Evolutionary conservation across 2,329 filamentous ascomycete genomes (phyloP), one percentile per base, ranked within the genome.

Genomic region (Pseudogymnoascus sp.): DNA sequence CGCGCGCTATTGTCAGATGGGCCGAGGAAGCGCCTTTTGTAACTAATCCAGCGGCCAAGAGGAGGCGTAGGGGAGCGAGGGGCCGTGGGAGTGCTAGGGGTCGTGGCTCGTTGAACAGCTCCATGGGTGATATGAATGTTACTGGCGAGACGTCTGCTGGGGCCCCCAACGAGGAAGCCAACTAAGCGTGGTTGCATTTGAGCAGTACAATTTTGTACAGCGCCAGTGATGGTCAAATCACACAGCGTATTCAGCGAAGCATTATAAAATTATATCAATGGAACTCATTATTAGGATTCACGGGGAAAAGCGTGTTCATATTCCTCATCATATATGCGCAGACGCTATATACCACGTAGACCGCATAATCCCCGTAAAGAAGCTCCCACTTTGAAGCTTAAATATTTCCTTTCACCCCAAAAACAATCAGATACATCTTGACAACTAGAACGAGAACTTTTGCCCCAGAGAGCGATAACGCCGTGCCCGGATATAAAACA

Each of bases 1-100:
- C 89, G 0, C 80, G 84, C 57, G 81, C 82, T 15, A 83, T 93
- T 62, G 82, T 85, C 0, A 75, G 82, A 41, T 94, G 90, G 89
- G 81, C 93, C 20, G 74, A 75, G 57, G 79, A 86, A 62, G 84
- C 82, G 0, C 83, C 82, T 20, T 60, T 70, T 47, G 11, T 53
- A 28, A 47, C 14, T 9, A 47, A 47, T 28, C 6, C 22, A 9
- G 22, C 7, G 14, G 25, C 22, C 5, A 53, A 8, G 28, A 53
- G 18, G 4, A 33, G 6, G n/a, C 47, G 47, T 33, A 53, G 33
- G 14, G 11, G 25, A 30, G 8, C 22, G 9, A 53, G 9, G 25
- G 43, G 43, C 5, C 9, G n/a, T 18, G n/a, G 43, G n/a, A 15
- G 4, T 30, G n/a, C 3, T 30, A 30, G 25, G 43, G 25, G 43